Evolutionary conservation across 345 rosid genomes (phyloP), one percentile per base, ranked within the genome.

Genomic region (Geranium rotundifolium): DNA sequence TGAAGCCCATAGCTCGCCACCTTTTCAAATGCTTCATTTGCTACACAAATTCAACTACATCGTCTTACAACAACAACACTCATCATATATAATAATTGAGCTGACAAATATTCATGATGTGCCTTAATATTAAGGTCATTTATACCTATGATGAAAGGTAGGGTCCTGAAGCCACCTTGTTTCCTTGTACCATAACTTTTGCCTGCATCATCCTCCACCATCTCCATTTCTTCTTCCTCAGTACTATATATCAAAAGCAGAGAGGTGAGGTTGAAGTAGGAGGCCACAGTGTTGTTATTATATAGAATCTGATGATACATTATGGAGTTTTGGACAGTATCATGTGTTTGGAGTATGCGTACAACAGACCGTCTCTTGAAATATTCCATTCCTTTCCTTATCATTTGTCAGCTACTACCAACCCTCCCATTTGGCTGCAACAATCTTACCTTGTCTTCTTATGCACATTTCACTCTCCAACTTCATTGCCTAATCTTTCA

Each of bases 1-100:
- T 57, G 76, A 55, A 81, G 80, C 41, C 88, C 88, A 6, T 62
- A 19, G 0, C 69, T 65, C 15, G 81, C 85, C 31, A 79, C 81
- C 73, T 75, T 84, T 70, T 81, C 85, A 64, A 79, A 79, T 27
- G 78, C 19, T 71, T 84, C 85, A 58, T 81, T 84, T 62, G 82
- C 85, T 84, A 82, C 79, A 70, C n/a, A 27, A 14, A 58, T 20
- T 19, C 2, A 60, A n/a, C 15, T 7, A 12, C 13, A 16, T 1
- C 6, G 15, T 56, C 2, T 1, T 5, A 17, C 6, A 1, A 17
- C 6, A 2, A 17, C 20, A 17, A 17, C 58, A n/a, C n/a, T n/a
- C n/a, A n/a, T n/a, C n/a, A n/a, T n/a, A n/a, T n/a, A n/a, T n/a
- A n/a, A n/a, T n/a, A n/a, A n/a, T n/a, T n/a, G n/a, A n/a, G n/a